Percentiles rank a stretch among this genome's conserved stretches.
Conservation (phyloP, 768 basidiomycete genomes). For the Trametes meyenii region DNA sequence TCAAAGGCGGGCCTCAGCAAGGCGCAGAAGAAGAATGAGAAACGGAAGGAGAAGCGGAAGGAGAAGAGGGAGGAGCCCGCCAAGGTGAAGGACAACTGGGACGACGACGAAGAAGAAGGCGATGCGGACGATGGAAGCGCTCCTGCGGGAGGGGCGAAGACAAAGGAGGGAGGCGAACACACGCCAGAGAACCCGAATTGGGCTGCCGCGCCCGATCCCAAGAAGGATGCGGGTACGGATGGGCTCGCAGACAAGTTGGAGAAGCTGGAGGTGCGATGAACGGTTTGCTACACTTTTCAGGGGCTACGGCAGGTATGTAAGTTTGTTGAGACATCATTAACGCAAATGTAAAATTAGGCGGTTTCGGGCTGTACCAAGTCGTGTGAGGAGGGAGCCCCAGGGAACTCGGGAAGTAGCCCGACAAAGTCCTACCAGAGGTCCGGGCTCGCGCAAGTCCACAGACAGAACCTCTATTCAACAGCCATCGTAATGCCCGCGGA, state of each 20-base stretch:
- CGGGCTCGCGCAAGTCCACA: neutral
- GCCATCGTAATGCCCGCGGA: no score
- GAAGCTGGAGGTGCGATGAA: slow-evolving; percentile 58
- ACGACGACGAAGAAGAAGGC: slow-evolving; percentile 61
- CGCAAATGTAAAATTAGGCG: slow-evolving; percentile 7
- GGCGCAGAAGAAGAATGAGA: slow-evolving; percentile 76
- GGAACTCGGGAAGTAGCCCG: no score
- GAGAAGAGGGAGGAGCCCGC: slow-evolving; percentile 53
- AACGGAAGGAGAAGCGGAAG: slow-evolving; percentile 70
- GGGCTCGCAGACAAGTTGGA: slow-evolving; percentile 53
- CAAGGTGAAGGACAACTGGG: slow-evolving; percentile 75
- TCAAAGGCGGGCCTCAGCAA: slow-evolving; percentile 42
- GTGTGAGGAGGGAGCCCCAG: slow-evolving; percentile 8
- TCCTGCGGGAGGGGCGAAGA: neutral
- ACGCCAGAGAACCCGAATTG: slow-evolving; percentile 30
- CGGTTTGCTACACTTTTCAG: slow-evolving; percentile 1
- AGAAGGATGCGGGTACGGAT: slow-evolving; percentile 34
- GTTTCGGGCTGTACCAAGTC: neutral
- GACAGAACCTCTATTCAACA: no score
- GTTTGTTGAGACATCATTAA: slow-evolving; percentile 21
- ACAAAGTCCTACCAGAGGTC: neutral
- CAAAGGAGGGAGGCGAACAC: slow-evolving; percentile 29
- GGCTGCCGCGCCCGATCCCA: slow-evolving; percentile 25
- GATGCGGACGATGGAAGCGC: slow-evolving; percentile 22
- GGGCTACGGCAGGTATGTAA: slow-evolving; percentile 21